Percentiles rank a stretch among this genome's conserved stretches.
phyloP scores from a whole-genome alignment of 2,329 filamentous ascomycete genomes.

The Nemania sp. region DNA sequence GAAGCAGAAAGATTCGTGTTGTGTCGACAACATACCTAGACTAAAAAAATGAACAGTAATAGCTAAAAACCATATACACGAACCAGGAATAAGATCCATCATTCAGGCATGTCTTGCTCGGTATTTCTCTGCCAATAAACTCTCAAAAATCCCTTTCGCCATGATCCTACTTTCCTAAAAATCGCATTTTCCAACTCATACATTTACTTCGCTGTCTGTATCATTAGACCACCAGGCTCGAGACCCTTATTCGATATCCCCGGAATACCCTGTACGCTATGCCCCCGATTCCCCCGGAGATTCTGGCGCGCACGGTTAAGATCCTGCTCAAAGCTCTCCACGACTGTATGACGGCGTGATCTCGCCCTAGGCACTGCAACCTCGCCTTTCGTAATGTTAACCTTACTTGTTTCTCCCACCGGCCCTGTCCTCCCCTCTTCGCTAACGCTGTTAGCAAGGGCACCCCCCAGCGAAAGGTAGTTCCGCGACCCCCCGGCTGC shows the following conservation, averaged over 20 bases:
- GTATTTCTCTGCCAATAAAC: constrained; percentile 25
- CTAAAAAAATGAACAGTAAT: constrained; percentile 30
- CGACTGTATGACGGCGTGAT: constrained; percentile 41
- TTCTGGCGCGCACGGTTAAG: constrained; percentile 33
- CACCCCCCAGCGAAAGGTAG: constrained; percentile 59
- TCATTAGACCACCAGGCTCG: constrained; percentile 17
- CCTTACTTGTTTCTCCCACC: neutral
- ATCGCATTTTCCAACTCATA: constrained; percentile 30
- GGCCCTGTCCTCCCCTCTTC: neutral
- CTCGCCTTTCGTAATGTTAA: neutral
- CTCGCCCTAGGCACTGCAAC: constrained; percentile 24
- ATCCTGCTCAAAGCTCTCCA: constrained; percentile 40
- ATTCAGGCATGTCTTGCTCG: constrained; percentile 11
- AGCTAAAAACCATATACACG: constrained; percentile 33
- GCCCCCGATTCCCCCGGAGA: constrained; percentile 30
- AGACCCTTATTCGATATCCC: constrained; percentile 14
- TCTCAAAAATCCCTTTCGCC: constrained; percentile 46
- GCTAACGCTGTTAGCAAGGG: constrained; percentile 32
- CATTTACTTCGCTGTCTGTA: constrained; percentile 38
- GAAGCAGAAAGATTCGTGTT: neutral
- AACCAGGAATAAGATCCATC: constrained; percentile 16
- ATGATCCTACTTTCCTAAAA: constrained; percentile 47
- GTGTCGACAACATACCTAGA: constrained; percentile 28
- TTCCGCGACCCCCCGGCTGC: constrained; percentile 57
- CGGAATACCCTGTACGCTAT: constrained; percentile 26